These are phyloP conservation scores for Entomortierella beljakovae DNA, from an alignment of 192 early-diverging fungal genomes.

Conservation along the genomic window DNA sequence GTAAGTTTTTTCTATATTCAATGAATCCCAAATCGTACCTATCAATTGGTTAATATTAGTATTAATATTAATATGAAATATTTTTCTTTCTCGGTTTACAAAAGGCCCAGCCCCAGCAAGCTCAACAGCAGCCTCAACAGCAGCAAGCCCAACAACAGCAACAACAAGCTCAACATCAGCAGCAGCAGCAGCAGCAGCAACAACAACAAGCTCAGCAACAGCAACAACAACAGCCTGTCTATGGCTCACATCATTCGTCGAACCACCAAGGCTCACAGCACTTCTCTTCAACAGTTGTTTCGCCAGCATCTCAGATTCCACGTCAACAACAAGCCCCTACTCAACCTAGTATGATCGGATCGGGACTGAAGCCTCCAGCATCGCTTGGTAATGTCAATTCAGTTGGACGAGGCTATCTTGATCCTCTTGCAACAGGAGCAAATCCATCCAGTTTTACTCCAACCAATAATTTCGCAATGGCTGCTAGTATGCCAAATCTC, in stretches of 20 bases:
- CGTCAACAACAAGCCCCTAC: conserved; percentile 44
- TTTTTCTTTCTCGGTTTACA: no score
- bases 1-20: conserved; percentile 15
- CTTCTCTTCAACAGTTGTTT: conserved; percentile 36
- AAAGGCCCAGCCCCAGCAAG: conserved; percentile 27
- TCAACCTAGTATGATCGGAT: conserved; percentile 23
- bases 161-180: conserved; percentile 21
- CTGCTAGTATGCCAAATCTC: conserved; percentile 20
- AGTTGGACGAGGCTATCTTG: conserved; percentile 31
- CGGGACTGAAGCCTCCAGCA: conserved; percentile 36
- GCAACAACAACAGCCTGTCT: conserved; percentile 36
- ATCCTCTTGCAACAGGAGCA: conserved; percentile 30
- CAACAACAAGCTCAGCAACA: no score
- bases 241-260: conserved; percentile 37
- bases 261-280: conserved; percentile 40
- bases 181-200: conserved; percentile 26
- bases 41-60: no score
- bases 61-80: no score
- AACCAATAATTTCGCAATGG: conserved; percentile 38
- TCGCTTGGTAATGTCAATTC: conserved; percentile 30
- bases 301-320: conserved; percentile 35
- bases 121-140: conserved; percentile 19
- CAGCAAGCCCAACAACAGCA: conserved; percentile 20
- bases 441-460: conserved; percentile 23
- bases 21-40: no score